phyloP scores from a whole-genome alignment of 179 eudicot species.

The Gypsophila paniculata region DNA sequence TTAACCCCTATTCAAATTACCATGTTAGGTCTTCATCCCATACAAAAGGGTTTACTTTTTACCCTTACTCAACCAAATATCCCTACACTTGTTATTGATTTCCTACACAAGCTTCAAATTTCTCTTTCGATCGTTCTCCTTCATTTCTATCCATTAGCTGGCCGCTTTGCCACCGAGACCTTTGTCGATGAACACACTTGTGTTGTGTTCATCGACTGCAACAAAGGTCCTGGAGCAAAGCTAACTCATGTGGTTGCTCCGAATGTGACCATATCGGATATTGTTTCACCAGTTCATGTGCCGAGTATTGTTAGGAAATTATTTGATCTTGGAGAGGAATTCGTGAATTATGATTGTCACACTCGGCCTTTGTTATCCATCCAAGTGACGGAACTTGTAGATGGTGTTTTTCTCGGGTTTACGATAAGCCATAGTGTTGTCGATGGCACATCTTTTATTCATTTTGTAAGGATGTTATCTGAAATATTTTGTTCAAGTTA shows the following conservation, averaged over 20 bases:
- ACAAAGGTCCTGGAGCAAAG: constrained; percentile 36
- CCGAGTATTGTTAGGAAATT: constrained; percentile 13
- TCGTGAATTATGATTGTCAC: constrained; percentile 48
- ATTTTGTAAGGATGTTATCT: constrained; percentile 12
- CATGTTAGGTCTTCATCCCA: too few species aligned
- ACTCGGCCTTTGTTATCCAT: constrained; percentile 32
- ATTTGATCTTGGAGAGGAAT: constrained; percentile 35
- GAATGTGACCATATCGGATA: too few species aligned
- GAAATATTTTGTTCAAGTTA: constrained; percentile 5
- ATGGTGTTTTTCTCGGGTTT: constrained; percentile 28
- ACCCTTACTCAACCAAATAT: too few species aligned
- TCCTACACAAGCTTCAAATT: constrained; percentile 32
- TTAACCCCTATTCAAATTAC: too few species aligned
- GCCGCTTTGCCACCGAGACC: constrained; percentile 35
- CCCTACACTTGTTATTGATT: too few species aligned
- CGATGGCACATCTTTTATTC: constrained; percentile 19
- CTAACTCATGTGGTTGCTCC: constrained; percentile 28
- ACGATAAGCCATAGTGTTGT: constrained; percentile 22
- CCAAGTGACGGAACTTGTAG: constrained; percentile 23
- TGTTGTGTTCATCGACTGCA: constrained; percentile 31
- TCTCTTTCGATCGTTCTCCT: constrained; percentile 35
- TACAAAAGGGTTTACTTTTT: too few species aligned
- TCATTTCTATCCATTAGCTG: constrained; percentile 47
- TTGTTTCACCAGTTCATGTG: too few species aligned
- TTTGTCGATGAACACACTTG: constrained; percentile 30